A percentile compares a stretch with the other conserved stretches of the same genome.
phyloP scores from a whole-genome alignment of 163 green algal species.

The Chlamydomonas reinhardtii region DNA sequence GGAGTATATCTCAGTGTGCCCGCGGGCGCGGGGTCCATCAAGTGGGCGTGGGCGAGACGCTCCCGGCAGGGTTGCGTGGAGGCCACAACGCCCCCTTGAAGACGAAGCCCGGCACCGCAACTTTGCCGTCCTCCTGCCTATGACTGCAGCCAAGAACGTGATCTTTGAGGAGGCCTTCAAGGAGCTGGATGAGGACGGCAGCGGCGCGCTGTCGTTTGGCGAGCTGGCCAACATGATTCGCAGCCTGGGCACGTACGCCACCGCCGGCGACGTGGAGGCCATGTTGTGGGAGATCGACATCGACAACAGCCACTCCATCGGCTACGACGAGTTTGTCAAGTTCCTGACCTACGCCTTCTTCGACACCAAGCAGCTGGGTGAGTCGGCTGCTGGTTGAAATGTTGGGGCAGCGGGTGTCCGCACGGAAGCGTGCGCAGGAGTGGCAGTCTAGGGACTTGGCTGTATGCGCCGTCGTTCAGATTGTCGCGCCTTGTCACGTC shows the following conservation, averaged over 20 bases:
- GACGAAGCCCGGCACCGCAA: too few species aligned
- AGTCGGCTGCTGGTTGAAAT: not conserved
- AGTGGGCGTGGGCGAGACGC: too few species aligned
- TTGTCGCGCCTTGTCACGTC: too few species aligned
- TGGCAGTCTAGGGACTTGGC: too few species aligned
- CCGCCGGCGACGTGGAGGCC: slow-evolving; percentile 47
- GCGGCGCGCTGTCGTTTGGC: slow-evolving; percentile 28
- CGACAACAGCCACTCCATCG: slow-evolving; percentile 29
- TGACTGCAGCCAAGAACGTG: not conserved
- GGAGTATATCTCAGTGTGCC: too few species aligned
- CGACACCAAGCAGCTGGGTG: slow-evolving; percentile 22
- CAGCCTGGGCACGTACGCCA: slow-evolving; percentile 44
- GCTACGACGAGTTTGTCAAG: slow-evolving; percentile 53
- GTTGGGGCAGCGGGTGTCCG: too few species aligned
- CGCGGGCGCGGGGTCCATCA: too few species aligned
- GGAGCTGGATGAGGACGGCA: slow-evolving; percentile 43
- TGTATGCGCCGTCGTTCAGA: too few species aligned
- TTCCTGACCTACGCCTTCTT: slow-evolving; percentile 47
- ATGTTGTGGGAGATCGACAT: slow-evolving; percentile 56
- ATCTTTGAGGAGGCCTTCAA: slow-evolving; percentile 16
- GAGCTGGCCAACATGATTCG: slow-evolving; percentile 53
- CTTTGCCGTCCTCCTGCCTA: too few species aligned
- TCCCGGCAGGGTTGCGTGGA: too few species aligned
- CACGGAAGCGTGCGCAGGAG: too few species aligned
- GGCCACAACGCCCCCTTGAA: too few species aligned